Evolutionary conservation across 805 yeast genomes (phyloP), one percentile per base, ranked within the genome.

Genomic region (Torulaspora microellipsoides): DNA sequence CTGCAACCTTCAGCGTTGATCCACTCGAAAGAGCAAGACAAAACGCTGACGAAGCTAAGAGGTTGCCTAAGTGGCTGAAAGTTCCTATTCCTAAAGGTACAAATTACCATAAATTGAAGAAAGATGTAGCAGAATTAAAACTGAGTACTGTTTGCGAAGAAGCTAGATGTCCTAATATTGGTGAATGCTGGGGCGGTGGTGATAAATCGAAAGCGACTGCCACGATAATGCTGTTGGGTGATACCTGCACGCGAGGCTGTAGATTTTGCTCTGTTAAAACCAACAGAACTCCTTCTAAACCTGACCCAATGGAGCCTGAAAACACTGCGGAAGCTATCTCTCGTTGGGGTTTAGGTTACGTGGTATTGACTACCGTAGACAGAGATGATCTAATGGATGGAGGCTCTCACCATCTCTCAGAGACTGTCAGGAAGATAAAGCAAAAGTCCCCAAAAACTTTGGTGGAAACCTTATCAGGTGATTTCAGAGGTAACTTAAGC

Each of bases 171-270:
- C 99, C 99, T n/a, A 93, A 93, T 64, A 93, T 93, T 49, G 96
- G 98, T 40, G 99, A 93, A 65, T 93, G 99, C 67, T 93, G 99
- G 99, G 98, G 99, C 43, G 99, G 99, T 27, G 79, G 82, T 57
- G 81, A 76, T 56, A 77, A 65, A 41, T 65, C 71, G 20, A 83
- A 90, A 64, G 79, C 91, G 6, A 91, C 88, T 51, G 97, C 99
- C 3, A 93, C 99, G 1, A 93, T 93, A 55, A 93, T 93, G 99
- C 72, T 93, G 46, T 75, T 93, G 77, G 99, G 99, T 49, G 99
- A 93, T 58, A 93, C 99, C 0, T 93, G 99, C 68, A 93, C 99
- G 1, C 77, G 99, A 68, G 99, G 99, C n/a, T 93, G 99, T 64
- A 75, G 99, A 51, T 93, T 93, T 68, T 93, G 99, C 65, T 86